phyloP scores from a whole-genome alignment of 2,329 filamentous ascomycete species.

The Venturia effusa region DNA sequence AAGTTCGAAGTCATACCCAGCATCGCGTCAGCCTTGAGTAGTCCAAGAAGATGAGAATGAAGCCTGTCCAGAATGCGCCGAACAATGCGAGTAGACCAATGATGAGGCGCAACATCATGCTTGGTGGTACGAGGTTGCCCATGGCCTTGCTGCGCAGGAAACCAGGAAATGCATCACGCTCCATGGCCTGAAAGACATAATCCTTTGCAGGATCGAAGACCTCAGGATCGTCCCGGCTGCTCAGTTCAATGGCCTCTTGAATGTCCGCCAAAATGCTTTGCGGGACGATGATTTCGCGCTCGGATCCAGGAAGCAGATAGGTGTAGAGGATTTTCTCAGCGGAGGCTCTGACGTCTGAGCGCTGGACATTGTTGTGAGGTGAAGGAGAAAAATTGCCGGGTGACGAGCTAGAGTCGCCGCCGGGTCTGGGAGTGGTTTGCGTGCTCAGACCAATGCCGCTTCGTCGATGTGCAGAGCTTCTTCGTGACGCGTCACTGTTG shows the following conservation, averaged over 20 bases:
- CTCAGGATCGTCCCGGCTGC: slow-evolving; percentile 88
- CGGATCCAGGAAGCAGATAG: slow-evolving; percentile 85
- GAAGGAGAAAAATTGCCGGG: slow-evolving; percentile 19
- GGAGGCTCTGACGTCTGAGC: slow-evolving; percentile 81
- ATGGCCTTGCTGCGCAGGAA: slow-evolving; percentile 92
- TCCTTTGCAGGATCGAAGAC: slow-evolving; percentile 97
- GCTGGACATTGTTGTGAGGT: slow-evolving; percentile 70
- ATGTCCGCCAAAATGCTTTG: slow-evolving; percentile 79
- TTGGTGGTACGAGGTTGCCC: slow-evolving; percentile 88
- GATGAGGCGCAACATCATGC: slow-evolving; percentile 74
- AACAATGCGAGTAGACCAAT: slow-evolving; percentile 80
- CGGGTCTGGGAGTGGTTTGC: slow-evolving; percentile 38
- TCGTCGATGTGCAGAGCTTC: not conserved
- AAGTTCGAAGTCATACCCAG: slow-evolving; percentile 54
- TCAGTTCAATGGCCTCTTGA: slow-evolving; percentile 77
- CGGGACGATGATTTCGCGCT: slow-evolving; percentile 90
- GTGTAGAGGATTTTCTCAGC: slow-evolving; percentile 99
- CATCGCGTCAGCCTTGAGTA: slow-evolving; percentile 61
- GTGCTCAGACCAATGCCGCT: slow-evolving; percentile 33
- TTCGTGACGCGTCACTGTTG: slow-evolving; percentile 35
- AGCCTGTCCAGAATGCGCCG: slow-evolving; percentile 86
- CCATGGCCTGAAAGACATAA: slow-evolving; percentile 99
- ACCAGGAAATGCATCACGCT: slow-evolving; percentile 95
- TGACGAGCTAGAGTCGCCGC: slow-evolving; percentile 37
- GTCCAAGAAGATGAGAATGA: slow-evolving; percentile 85